phyloP scores from a whole-genome alignment of 1,284 basidiomycete genomes.

The Moniliella sp. region DNA sequence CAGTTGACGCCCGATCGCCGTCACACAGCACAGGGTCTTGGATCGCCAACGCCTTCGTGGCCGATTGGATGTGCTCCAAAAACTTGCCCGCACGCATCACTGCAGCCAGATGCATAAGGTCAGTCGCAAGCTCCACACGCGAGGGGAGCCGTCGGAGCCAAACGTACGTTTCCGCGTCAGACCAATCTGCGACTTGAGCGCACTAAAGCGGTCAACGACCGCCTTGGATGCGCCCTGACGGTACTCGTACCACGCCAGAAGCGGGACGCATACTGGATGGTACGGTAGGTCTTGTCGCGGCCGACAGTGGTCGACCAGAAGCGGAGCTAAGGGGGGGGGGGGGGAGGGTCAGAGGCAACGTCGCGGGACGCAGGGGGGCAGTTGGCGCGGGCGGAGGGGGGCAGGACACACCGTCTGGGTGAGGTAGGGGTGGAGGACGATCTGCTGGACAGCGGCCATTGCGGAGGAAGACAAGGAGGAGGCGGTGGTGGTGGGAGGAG shows the following conservation, averaged over 20 bases:
- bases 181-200: conserved; percentile 36
- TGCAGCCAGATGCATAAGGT: conserved; percentile 29
- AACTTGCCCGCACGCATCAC: conserved; percentile 84
- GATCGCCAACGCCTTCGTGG: conserved; percentile 50
- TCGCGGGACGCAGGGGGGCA: background rate
- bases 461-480: too few species aligned
- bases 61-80: conserved; percentile 77
- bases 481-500: too few species aligned
- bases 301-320: conserved; percentile 34
- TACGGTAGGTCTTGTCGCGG: conserved; percentile 53
- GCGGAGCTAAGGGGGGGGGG: conserved; percentile 11
- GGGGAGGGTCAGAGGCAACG: background rate
- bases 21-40: conserved; percentile 51
- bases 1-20: conserved; percentile 63
- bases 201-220: conserved; percentile 33
- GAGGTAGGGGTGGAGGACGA: conserved; percentile 31
- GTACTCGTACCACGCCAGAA: conserved; percentile 57
- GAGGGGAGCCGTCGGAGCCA: background rate
- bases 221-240: conserved; percentile 35
- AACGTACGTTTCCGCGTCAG: conserved; percentile 36
- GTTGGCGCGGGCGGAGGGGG: background rate
- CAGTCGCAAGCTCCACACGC: background rate
- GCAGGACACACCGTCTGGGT: conserved; percentile 15
- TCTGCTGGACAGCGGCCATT: conserved; percentile 32
- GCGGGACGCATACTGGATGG: conserved; percentile 73